A percentile compares a stretch with the other conserved stretches of the same genome.
Conservation (phyloP, 257 asterid species). For the Solanum gandarillasii region DNA sequence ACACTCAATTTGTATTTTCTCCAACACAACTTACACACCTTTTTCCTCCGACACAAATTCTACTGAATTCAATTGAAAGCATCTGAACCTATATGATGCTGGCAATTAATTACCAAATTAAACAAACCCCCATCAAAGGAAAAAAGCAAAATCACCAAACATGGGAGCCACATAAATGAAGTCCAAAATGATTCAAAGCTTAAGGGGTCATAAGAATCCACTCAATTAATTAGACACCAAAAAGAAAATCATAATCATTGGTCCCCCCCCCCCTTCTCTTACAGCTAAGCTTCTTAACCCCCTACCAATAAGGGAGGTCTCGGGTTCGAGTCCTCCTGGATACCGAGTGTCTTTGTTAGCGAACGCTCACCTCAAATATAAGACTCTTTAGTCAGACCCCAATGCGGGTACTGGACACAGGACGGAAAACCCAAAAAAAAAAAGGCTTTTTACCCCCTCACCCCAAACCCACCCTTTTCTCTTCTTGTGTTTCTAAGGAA, state of each 20-base stretch:
- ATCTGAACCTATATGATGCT: slow-evolving; percentile 24
- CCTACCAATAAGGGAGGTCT: neutral
- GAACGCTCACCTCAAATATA: neutral
- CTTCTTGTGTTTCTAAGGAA: neutral
- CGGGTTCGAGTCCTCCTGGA: neutral
- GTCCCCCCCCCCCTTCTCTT: neutral
- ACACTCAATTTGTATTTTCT: neutral
- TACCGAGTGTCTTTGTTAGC: neutral
- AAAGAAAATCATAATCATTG: slow-evolving; percentile 5
- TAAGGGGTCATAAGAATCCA: slow-evolving; percentile 8
- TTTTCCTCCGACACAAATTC: neutral
- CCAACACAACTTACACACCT: neutral
- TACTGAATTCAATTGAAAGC: slow-evolving; percentile 17
- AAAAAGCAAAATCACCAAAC: slow-evolving; percentile 50
- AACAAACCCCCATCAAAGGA: slow-evolving; percentile 24
- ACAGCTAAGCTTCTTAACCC: neutral
- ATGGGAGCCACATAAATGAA: slow-evolving; percentile 37
- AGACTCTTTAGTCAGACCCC: neutral
- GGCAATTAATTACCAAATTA: slow-evolving; percentile 27
- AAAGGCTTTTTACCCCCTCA: neutral
- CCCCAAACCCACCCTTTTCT: neutral
- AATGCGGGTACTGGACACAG: neutral
- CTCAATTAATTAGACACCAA: slow-evolving; percentile 5
- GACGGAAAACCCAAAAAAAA: neutral
- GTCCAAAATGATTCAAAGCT: slow-evolving; percentile 12